These are phyloP conservation scores for Sesbania bispinosa DNA, from an alignment of 306 rosid species.

Conservation along the genomic window DNA sequence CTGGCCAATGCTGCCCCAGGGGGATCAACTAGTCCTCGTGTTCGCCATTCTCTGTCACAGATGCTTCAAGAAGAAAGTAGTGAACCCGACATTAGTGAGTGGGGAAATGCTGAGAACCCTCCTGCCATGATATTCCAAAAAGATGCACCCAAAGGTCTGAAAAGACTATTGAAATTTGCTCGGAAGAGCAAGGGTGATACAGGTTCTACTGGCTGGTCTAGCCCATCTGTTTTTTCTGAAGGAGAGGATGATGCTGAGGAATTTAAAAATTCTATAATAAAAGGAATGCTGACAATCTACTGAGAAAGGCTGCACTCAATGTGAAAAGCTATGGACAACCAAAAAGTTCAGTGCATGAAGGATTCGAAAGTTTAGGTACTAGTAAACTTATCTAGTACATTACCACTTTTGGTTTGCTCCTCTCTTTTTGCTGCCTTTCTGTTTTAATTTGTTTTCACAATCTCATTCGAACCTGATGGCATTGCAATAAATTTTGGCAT, in stretches of 20 bases:
- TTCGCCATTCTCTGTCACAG: slow-evolving; percentile 95
- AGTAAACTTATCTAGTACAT: slow-evolving; percentile 44
- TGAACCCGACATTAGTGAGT: slow-evolving; percentile 71
- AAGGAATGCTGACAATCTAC: slow-evolving; percentile 64
- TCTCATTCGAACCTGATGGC: not conserved
- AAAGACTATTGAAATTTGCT: slow-evolving; percentile 92
- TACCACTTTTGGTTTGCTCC: slow-evolving; percentile 17
- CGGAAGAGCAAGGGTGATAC: slow-evolving; percentile 90
- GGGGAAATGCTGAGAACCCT: slow-evolving; percentile 97
- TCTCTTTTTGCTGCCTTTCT: not conserved
- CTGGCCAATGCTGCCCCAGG: slow-evolving; percentile 44
- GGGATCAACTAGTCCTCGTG: slow-evolving; percentile 65
- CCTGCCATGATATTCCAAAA: slow-evolving; percentile 75
- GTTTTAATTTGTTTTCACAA: not conserved
- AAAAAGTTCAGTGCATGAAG: slow-evolving; percentile 51
- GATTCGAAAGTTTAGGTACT: slow-evolving; percentile 57
- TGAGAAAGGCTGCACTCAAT: slow-evolving; percentile 68
- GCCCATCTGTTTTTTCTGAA: slow-evolving; percentile 94
- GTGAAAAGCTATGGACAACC: slow-evolving; percentile 64
- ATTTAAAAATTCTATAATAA: slow-evolving; percentile 40
- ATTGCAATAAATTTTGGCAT: not conserved
- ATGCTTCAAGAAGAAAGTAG: slow-evolving; percentile 96
- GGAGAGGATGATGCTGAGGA: slow-evolving; percentile 95
- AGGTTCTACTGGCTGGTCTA: slow-evolving; percentile 72
- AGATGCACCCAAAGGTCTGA: slow-evolving; percentile 92